Conservation (phyloP, 371 early-diverging fungal species). For the Mucor piriformis region DNA sequence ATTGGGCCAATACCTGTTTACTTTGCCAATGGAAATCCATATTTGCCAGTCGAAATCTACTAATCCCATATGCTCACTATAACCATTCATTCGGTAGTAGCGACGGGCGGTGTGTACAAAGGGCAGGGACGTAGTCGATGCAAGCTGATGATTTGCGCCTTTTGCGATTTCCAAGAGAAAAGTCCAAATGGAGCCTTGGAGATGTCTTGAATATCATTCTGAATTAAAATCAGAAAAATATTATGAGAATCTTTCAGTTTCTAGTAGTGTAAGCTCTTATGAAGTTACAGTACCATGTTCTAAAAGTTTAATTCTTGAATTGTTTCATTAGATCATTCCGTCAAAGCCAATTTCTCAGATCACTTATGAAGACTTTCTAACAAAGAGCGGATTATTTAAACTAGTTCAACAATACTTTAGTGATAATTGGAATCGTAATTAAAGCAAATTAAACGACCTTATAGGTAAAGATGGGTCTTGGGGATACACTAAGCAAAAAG, state of each 20-base stretch:
- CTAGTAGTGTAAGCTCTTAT: slow-evolving; percentile 2
- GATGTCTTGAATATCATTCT: neutral
- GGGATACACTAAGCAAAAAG: slow-evolving; percentile 4
- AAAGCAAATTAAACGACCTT: slow-evolving; percentile 5
- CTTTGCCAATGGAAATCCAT: too few species aligned
- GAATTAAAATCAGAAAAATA: slow-evolving; percentile 2
- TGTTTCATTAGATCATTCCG: slow-evolving; percentile 5
- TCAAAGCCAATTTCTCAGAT: slow-evolving; percentile 7
- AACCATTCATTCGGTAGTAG: neutral
- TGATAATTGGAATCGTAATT: slow-evolving; percentile 2
- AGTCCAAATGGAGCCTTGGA: slow-evolving; percentile 17
- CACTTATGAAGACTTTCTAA: slow-evolving; percentile 6
- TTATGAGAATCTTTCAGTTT: neutral
- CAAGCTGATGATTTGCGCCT: too few species aligned
- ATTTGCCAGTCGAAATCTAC: too few species aligned
- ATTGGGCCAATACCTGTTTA: too few species aligned
- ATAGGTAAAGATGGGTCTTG: slow-evolving; percentile 12
- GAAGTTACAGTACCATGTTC: slow-evolving; percentile 7
- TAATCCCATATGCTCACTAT: neutral
- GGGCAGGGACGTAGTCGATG: slow-evolving; percentile 48
- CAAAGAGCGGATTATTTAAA: slow-evolving; percentile 1
- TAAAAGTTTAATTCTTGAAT: slow-evolving; percentile 1
- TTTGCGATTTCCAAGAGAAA: too few species aligned
- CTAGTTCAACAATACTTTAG: slow-evolving; percentile 9
- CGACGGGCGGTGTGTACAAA: neutral